Percentiles rank a stretch among this genome's conserved stretches.
phyloP scores from a whole-genome alignment of 768 basidiomycete genomes.

The Kwoniella europaea region DNA sequence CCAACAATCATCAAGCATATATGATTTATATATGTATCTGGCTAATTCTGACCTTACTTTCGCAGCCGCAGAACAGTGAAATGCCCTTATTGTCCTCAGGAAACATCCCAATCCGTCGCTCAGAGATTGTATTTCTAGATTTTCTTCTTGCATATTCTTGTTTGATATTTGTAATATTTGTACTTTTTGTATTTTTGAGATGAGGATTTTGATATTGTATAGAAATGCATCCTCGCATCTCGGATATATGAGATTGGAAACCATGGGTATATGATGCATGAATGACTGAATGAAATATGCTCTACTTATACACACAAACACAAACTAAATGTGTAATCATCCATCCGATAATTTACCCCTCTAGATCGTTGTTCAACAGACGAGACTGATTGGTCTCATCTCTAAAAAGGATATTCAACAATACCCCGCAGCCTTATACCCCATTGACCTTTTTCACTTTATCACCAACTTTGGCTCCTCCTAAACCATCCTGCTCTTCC shows the following conservation, averaged over 20 bases:
- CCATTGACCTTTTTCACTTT: slow-evolving; percentile 17
- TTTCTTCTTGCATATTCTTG: not conserved
- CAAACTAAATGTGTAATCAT: not conserved
- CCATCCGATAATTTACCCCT: too few species aligned
- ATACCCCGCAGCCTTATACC: not conserved
- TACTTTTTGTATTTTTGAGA: too few species aligned
- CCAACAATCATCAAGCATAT: too few species aligned
- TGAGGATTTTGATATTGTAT: not conserved
- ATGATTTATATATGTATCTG: not conserved
- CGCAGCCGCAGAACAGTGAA: slow-evolving; percentile 74
- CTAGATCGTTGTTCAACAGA: too few species aligned
- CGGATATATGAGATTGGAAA: not conserved
- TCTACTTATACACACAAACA: slow-evolving; percentile 9
- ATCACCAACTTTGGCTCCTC: slow-evolving; percentile 29
- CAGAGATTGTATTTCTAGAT: slow-evolving; percentile 58
- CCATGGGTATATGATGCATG: not conserved
- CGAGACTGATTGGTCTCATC: too few species aligned
- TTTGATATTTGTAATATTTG: not conserved
- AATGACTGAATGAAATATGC: slow-evolving; percentile 1
- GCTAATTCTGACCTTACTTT: not conserved
- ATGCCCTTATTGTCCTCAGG: slow-evolving; percentile 93
- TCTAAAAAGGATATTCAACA: too few species aligned
- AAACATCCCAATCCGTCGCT: slow-evolving; percentile 59
- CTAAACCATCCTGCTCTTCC: slow-evolving; percentile 44
- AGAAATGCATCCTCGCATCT: not conserved